Base-by-base conservation (phyloP, 495 filamentous ascomycete genomes). In the Friedmanniomyces simplex region DNA sequence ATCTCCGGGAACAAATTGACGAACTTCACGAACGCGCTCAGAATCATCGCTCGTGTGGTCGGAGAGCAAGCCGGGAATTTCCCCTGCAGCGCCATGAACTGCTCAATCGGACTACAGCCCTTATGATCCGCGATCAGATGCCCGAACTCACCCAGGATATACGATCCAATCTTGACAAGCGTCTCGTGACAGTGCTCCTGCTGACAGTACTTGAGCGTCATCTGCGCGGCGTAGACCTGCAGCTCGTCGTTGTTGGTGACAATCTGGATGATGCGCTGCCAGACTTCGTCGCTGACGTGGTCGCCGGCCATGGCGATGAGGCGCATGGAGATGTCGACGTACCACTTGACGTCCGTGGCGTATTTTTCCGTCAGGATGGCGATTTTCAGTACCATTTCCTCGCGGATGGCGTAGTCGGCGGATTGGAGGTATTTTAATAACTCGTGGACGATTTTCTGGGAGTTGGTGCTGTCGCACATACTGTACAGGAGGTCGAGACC, bases 361-460 rank as follows among this genome's bases (percentile, higher is more conserved):
- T 97, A 99, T 68, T 97, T 97, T 70, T 99, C 94, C 1, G 94
- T 95, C 54, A 99, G 69, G 64, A 99, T 97, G 34, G 94, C 94
- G 67, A 99, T 94, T 73, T 99, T 99, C 52, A 99, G 73, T 10
- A 96, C 94, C 94, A 99, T 97, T 69, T 99, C 94, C 71, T 99
- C 94, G 51, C 94, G 80, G 61, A 99, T 64, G 2, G 61, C 58
- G 70, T 95, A 98, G 69, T 99, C 94, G 12, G 94, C 94, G 45
- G 85, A 95, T 63, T 96, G 91, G 5, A 99, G 79, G 72, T 97
- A 96, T 58, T 89, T 86, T 21, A 99, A 72, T 48, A 99, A 82
- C 73, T 99, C 94, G 50, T 85, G 83, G 39, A 99, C 94, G 61
- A 99, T 95, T 3, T 87, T 83, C 55, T 85, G 85, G 5, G 94